These are phyloP conservation scores for Aegilops tauschii DNA, from an alignment of 176 grass and related monocot species.

Conservation along the genomic window DNA sequence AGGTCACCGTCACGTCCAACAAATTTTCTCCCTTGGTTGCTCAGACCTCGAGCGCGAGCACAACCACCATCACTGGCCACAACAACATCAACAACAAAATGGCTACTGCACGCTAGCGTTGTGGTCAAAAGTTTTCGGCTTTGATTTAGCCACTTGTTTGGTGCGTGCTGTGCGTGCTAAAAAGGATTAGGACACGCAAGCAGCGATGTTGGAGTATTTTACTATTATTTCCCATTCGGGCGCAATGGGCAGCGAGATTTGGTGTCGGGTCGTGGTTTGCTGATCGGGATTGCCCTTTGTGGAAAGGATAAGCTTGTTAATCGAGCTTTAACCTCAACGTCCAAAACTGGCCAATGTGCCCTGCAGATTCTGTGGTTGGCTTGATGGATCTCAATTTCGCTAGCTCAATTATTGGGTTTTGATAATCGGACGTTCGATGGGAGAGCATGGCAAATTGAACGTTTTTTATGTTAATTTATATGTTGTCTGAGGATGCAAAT, in stretches of 20 bases:
- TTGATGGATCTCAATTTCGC: not conserved
- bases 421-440: too few species aligned
- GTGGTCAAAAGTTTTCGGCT: slow-evolving; percentile 19
- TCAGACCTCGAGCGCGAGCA: not conserved
- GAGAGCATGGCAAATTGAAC: too few species aligned
- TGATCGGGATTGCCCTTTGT: not conserved
- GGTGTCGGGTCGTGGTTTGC: not conserved
- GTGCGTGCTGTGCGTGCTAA: not conserved
- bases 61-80: not conserved
- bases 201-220: not conserved
- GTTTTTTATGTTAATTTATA: too few species aligned
- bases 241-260: not conserved
- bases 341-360: not conserved
- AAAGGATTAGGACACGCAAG: not conserved
- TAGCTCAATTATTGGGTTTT: not conserved
- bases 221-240: not conserved
- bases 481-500: too few species aligned
- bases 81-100: not conserved
- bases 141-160: not conserved
- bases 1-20: too few species aligned
- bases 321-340: not conserved
- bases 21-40: slow-evolving; percentile 28
- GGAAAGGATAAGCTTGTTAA: slow-evolving; percentile 9
- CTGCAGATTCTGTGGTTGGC: not conserved
- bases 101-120: not conserved